Evolutionary conservation across 495 filamentous ascomycete genomes (phyloP).

Genomic region (Neurospora africana): DNA sequence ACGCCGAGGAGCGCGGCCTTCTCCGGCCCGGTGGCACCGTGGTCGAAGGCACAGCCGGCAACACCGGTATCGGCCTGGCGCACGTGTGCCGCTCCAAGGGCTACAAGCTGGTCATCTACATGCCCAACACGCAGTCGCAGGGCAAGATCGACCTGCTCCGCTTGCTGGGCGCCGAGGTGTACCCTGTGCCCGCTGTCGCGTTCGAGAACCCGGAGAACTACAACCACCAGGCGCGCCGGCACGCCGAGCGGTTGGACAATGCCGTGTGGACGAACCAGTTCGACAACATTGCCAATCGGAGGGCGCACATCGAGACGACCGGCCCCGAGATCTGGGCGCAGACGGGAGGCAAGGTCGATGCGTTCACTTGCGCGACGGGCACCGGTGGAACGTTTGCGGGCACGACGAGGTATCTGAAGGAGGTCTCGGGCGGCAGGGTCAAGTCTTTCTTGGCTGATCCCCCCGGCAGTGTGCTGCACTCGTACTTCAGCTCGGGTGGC

Average conservation of each 20-base stretch:
- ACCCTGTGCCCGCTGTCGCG: slow-evolving; percentile 94
- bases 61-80: slow-evolving; percentile 94
- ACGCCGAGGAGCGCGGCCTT: slow-evolving; percentile 81
- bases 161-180: slow-evolving; percentile 89
- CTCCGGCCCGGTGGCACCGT: slow-evolving; percentile 82
- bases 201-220: slow-evolving; percentile 95
- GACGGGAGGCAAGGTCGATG: slow-evolving; percentile 76
- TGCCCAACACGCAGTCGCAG: slow-evolving; percentile 97
- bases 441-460: slow-evolving; percentile 89
- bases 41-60: slow-evolving; percentile 92
- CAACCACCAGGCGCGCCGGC: slow-evolving; percentile 86
- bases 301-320: slow-evolving; percentile 92
- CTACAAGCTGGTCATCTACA: slow-evolving; percentile 95
- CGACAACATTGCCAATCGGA: slow-evolving; percentile 88
- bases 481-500: slow-evolving; percentile 79
- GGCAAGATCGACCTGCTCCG: slow-evolving; percentile 93
- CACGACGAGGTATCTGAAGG: slow-evolving; percentile 81
- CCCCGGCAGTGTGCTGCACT: slow-evolving; percentile 83
- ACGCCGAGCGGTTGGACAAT: slow-evolving; percentile 76
- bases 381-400: slow-evolving; percentile 90
- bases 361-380: slow-evolving; percentile 90
- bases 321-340: slow-evolving; percentile 97
- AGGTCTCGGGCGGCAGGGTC: slow-evolving; percentile 65
- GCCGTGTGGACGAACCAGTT: slow-evolving; percentile 99
- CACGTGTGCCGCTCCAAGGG: slow-evolving; percentile 92